A percentile compares a stretch with the other conserved stretches of the same genome.
phyloP scores from a whole-genome alignment of 352 stramenopile genomes.

The Phytophthora parvispora region DNA sequence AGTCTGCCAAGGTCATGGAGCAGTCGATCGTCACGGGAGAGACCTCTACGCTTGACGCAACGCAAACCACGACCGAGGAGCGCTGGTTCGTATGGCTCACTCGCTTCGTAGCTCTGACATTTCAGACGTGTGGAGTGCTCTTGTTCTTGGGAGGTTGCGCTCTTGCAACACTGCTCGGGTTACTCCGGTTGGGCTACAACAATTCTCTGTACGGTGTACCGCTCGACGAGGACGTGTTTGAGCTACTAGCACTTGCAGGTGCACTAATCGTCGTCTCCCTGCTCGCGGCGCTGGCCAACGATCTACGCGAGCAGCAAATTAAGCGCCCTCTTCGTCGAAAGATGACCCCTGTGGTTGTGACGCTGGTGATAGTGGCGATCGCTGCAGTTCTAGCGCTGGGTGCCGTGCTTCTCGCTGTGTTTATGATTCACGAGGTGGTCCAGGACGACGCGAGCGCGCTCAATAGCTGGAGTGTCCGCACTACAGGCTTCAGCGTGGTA shows the following conservation, averaged over 20 bases:
- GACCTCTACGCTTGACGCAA: conserved; percentile 54
- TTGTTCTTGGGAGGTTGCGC: conserved; percentile 61
- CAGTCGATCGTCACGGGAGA: conserved; percentile 1
- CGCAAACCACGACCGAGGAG: conserved; percentile 76
- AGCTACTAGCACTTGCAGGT: conserved; percentile 48
- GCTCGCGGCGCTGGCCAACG: conserved; percentile 61
- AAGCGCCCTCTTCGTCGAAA: conserved; percentile 32
- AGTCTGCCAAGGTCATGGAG: conserved; percentile 5
- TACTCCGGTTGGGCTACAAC: conserved; percentile 62
- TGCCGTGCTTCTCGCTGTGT: conserved; percentile 52
- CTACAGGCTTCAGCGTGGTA: conserved; percentile 73
- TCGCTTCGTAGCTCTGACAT: conserved; percentile 54
- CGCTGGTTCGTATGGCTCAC: conserved; percentile 80
- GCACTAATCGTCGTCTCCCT: conserved; percentile 46
- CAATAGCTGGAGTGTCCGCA: conserved; percentile 81
- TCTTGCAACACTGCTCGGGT: conserved; percentile 60
- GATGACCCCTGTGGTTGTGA: conserved; percentile 19
- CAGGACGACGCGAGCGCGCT: conserved; percentile 51
- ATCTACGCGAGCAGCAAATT: conserved; percentile 51
- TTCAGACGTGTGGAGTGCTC: conserved; percentile 30
- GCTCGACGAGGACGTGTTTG: conserved; percentile 55
- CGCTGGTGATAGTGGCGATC: conserved; percentile 45
- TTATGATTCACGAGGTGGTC: conserved; percentile 72
- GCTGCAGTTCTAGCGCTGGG: conserved; percentile 52
- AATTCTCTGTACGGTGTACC: conserved; percentile 61